Base-by-base conservation (phyloP, 768 basidiomycete species). In the Tephrocybe sp. region DNA sequence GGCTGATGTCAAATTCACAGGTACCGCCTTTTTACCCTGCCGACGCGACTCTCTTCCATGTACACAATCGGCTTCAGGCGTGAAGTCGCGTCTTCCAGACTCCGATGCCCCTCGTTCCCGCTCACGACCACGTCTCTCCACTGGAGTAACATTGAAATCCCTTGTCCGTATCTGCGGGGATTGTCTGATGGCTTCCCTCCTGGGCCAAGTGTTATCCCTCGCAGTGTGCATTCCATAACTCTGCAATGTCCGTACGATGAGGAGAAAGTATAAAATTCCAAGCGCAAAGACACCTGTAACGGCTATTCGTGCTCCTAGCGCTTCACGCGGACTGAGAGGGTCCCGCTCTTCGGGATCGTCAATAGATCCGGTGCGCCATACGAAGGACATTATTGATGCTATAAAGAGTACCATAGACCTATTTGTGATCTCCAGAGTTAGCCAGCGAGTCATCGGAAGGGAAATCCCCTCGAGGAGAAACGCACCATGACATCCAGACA, bases 331-430 rank as follows among this genome's bases (percentile, higher is more conserved):
- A 4, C 69, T 64, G 0, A 84, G 70, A 6, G 69, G 69, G 11
- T 60, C 56, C 1, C 73, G 70, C 38, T 63, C 58, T 0, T 62
- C 39, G 1, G 68, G 56, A 48, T 85, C 78, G 11, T 63, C 34
- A 1, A 68, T 67, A 0, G 80, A 75, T 13, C 84, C 85, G 0
- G 80, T 80, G 39, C 84, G 78, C 87, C 87, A 89, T 45, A 88
- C 80, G 53, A 79, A 89, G 6, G 82, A 75, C 30, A 87, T 70
- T 57, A 89, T 84, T 11, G 83, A 71, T 3, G 73, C 60, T 53
- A 84, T 64, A 64, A 88, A 88, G 46, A 81, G 71, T 4, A 87
- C 70, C 76, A 89, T 83, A 0, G 87, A 82, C 82, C 81, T 83
- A 33, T 3, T 17, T 6, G 38, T 16, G 13, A 11, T 17, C 3